Evolutionary conservation across 768 basidiomycete genomes (phyloP), one percentile per base, ranked within the genome.

Genomic region (Flagelloscypha sp.): DNA sequence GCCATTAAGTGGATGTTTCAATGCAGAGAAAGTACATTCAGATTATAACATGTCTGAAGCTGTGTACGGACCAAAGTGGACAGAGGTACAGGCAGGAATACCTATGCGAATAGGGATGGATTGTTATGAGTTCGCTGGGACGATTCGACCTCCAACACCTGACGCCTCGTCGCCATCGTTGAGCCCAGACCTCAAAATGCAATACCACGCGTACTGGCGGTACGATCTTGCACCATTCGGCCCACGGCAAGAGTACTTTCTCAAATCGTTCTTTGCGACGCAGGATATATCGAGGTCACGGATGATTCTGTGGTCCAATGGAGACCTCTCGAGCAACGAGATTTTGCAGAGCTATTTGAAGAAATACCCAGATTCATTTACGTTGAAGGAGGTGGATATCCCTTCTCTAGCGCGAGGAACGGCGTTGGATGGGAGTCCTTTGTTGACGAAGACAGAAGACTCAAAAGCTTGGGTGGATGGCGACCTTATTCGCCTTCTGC

Each of bases 131-230:
- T 93, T 92, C 56, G 84, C 92, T 3, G 80, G 81, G 10, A 90
- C 88, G 11, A 73, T 98, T 16, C 75, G 72, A 34, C 15, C 53
- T 6, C 39, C 53, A 8, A 6, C 38, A 41, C 27, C 36, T 34
- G 5, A 30, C 41, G 37, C n/a, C 41, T 31, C 35, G 30, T 7
- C 11, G 21, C 6, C 40, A 9, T 8, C 7, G 11, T n/a, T 42
- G 32, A 30, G 62, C 1, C 50, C 58, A 12, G 67, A 70, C 10
- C 61, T 66, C 13, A 72, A 75, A 13, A 70, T 74, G 9, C 73
- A 77, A 35, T 94, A 77, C 52, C 94, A 98, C 57, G 83, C 89
- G 1, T 98, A 97, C 56, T 98, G 94, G 94, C 70, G 94, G 10
- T 75, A 73, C 38, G 93, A 97, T 61, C 75, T 97, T 25, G 78